Conservation (phyloP, 257 asterid genomes). For the Solanum corneliomulleri region DNA sequence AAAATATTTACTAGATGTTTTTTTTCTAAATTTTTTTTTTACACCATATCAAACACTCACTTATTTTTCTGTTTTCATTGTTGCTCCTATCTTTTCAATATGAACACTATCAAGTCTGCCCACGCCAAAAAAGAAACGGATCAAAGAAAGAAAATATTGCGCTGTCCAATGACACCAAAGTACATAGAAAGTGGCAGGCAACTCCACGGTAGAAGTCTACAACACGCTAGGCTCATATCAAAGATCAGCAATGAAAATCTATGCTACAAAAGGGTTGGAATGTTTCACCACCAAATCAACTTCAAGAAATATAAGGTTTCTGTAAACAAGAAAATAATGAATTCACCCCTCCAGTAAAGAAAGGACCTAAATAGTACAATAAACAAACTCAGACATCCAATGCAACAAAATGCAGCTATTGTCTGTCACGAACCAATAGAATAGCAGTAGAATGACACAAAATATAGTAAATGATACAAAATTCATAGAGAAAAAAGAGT, state of each 20-base stretch:
- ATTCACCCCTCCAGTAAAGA: not conserved
- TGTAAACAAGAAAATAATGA: not conserved
- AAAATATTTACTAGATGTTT: rapidly evolving
- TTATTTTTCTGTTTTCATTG: not conserved
- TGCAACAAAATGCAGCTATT: not conserved
- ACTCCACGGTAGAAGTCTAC: not conserved
- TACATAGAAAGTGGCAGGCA: not conserved
- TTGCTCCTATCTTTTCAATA: not conserved
- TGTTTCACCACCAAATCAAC: not conserved
- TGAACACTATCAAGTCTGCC: not conserved
- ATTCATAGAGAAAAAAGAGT: not conserved
- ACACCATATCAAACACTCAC: not conserved
- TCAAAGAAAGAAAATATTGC: not conserved
- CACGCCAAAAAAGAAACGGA: not conserved
- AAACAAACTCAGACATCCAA: not conserved
- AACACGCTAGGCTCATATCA: not conserved
- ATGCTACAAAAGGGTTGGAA: too few relatives aligned
- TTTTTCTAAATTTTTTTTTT: rapidly evolving
- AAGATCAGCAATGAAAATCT: not conserved
- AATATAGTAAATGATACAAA: not conserved
- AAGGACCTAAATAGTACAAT: not conserved
- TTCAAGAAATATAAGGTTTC: not conserved
- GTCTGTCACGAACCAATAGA: not conserved
- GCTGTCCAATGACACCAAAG: not conserved
- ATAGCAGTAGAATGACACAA: not conserved